Base-by-base conservation (phyloP, 495 filamentous ascomycete genomes). In the Penicilliopsis zonata region DNA sequence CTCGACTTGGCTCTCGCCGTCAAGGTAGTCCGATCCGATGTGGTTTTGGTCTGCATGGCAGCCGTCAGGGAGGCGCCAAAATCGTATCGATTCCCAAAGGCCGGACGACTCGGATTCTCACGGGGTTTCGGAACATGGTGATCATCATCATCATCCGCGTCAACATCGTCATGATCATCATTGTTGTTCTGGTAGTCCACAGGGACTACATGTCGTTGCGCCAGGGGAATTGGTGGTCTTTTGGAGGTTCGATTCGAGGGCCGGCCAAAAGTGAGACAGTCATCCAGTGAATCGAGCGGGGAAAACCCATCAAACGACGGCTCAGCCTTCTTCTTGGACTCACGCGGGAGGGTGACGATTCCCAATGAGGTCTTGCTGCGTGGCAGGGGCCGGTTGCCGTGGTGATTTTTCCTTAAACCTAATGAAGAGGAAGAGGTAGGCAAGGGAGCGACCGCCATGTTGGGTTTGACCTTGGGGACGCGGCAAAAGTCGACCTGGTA, bases 401-500 rank as follows among this genome's bases (percentile, higher is more conserved):
- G n/a, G n/a, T n/a, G n/a, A n/a, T n/a, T n/a, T n/a, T n/a, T n/a
- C n/a, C n/a, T n/a, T n/a, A n/a, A n/a, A n/a, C n/a, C n/a, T n/a
- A n/a, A n/a, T n/a, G n/a, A n/a, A n/a, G n/a, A n/a, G 20, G 63
- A 51, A 4, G 68, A 58, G 5, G 25, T 27, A 38, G 68, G 60
- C 7, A 49, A 47, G 30, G 55, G 61, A 31, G 61, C 61, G 51
- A 70, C 70, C 18, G 41, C 72, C 31, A 70, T 67, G 28, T 76
- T 69, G 24, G 60, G 42, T 26, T 74, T 68, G 24, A 60, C 42
- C 57, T 81, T 86, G 32, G 61, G 52, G 46, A 76, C 77, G 63
- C 86, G 92, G 27, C 65, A 62, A 61, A 98, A 98, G 49, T 93
- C 86, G 32, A 94, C 72, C 44, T 93, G 86, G 55, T 86, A 96